Evolutionary conservation across 2,329 filamentous ascomycete species (phyloP), one percentile per base, ranked within the genome.

Genomic region (Aspergillus viridinutans): DNA sequence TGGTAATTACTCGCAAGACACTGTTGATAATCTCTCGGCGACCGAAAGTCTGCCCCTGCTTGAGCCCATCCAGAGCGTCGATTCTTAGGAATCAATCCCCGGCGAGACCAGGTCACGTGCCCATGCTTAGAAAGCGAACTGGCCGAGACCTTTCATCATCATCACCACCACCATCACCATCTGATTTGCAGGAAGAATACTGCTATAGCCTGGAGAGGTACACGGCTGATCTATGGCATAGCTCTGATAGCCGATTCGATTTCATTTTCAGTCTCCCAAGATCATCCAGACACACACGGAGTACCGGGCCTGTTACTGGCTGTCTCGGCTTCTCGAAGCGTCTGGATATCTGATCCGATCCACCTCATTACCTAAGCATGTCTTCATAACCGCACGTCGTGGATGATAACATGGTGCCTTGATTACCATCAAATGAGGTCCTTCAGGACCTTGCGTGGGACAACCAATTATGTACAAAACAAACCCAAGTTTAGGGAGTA

Each of bases 81-180:
- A 43, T 38, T 55, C 53, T 58, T 49, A 56, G 49, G 48, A 56
- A 57, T 56, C 53, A 57, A 29, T 48, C 35, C 42, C 42, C 53
- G 58, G 40, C 57, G 55, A 58, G 59, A 53, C 57, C 54, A 2
- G 51, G 51, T 65, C 64, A 66, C 64, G 64, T 66, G 64, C 10
- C 1, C 0, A 1, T 54, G 58, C 56, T 61, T 59, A 62, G 55
- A 48, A 58, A 58, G 53, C 58, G 43, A n/a, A 14, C 56, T 28
- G 57, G 63, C 52, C 63, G 57, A 65, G 63, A 64, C 62, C 62
- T 49, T 35, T n/a, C n/a, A 26, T 62, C 53, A 57, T 64, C 58
- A 59, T 62, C 59, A 53, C 7, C 7, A 58, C 50, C 57, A 53
- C 28, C 25, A 32, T 32, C 20, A 8, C 17, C 38, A 9, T 42